Evolutionary conservation across 1,139 yeast genomes (phyloP).

Genomic region (Diutina siamensis): DNA sequence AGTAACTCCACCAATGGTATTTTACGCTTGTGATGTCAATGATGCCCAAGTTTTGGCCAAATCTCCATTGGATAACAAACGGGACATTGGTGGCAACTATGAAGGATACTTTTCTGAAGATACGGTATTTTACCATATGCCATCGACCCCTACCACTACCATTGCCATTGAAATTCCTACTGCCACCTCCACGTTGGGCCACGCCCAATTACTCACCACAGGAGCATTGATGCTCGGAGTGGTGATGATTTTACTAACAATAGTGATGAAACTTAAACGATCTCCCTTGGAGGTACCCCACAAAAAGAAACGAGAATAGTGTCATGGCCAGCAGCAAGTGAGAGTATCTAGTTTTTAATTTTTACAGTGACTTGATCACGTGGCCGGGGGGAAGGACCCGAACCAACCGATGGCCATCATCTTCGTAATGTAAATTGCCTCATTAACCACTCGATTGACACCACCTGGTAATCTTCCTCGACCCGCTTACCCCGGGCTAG

Average conservation of each 20-base stretch:
- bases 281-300: background rate
- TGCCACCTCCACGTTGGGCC: background rate
- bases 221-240: background rate
- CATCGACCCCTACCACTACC: constrained; percentile 1
- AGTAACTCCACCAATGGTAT: background rate
- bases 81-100: constrained; percentile 23
- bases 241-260: background rate
- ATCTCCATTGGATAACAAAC: constrained; percentile 28
- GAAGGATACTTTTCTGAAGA: constrained; percentile 29
- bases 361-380: too few species aligned
- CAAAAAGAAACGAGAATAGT: too few species aligned
- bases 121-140: constrained; percentile 29
- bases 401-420: too few species aligned
- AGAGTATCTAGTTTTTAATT: background rate
- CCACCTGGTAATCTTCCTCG: background rate
- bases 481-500: too few species aligned
- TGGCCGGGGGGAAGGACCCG: too few species aligned
- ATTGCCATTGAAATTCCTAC: background rate
- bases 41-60: constrained; percentile 19
- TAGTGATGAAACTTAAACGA: background rate
- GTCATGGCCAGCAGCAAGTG: too few species aligned
- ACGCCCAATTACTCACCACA: background rate
- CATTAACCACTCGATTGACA: too few species aligned
- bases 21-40: constrained; percentile 6
- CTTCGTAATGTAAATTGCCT: too few species aligned